These are phyloP conservation scores for Fonsecaea multimorphosa DNA, from an alignment of 2,329 filamentous ascomycete genomes.

Conservation along the genomic window DNA sequence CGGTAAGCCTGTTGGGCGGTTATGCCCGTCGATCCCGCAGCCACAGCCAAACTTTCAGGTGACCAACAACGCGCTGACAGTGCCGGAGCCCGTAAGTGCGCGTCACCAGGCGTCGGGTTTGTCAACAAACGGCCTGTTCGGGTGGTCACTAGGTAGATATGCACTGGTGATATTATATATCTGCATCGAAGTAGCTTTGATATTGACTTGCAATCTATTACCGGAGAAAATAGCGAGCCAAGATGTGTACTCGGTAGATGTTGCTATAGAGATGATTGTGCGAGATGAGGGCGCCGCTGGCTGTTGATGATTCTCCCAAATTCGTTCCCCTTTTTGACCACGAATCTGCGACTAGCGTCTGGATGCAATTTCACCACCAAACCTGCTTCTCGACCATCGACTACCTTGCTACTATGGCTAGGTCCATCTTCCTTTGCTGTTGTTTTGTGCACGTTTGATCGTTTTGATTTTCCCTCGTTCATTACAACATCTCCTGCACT, in stretches of 20 bases:
- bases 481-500: slow-evolving; percentile 1
- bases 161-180: neutral
- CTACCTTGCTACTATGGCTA: neutral
- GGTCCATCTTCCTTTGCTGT: slow-evolving; percentile 5
- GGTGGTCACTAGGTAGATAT: neutral
- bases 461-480: slow-evolving; percentile 8
- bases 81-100: neutral
- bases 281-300: neutral
- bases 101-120: neutral
- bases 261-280: neutral
- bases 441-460: slow-evolving; percentile 5
- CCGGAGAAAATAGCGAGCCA: neutral
- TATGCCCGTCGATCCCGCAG: neutral
- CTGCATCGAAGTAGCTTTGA: neutral
- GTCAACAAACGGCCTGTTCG: neutral
- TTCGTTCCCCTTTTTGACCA: slow-evolving; percentile 19
- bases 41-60: neutral
- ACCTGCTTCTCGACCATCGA: neutral
- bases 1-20: neutral
- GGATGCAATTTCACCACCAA: slow-evolving; percentile 26
- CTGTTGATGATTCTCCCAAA: slow-evolving; percentile 10
- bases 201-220: neutral
- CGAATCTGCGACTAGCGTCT: slow-evolving; percentile 26
- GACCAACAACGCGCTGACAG: neutral
- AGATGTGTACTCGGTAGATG: neutral